Evolutionary conservation across 768 basidiomycete genomes (phyloP).

Genomic region (Termitomyces sp.): DNA sequence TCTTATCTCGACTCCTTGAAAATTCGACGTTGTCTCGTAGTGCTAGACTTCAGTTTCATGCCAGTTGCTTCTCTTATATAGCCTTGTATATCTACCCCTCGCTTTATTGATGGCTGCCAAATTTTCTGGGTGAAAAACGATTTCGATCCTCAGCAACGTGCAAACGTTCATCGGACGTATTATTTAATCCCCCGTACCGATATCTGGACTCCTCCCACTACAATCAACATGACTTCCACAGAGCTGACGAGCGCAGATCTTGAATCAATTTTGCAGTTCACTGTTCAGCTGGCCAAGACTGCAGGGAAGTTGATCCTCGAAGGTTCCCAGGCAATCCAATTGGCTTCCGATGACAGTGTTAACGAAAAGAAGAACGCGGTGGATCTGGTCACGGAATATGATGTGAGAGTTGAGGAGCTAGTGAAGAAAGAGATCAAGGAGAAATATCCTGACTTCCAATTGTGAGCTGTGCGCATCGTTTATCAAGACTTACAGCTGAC

Average conservation of each 20-base stretch:
- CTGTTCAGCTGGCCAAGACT: conserved; percentile 64
- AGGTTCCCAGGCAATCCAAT: conserved; percentile 73
- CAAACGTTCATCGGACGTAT: neutral
- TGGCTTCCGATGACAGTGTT: conserved; percentile 54
- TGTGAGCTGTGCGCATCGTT: conserved; percentile 52
- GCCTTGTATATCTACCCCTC: neutral
- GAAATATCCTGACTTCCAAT: conserved; percentile 74
- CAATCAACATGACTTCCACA: conserved; percentile 30
- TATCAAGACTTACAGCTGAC: neutral
- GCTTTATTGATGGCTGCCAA: neutral
- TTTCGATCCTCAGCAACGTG: neutral
- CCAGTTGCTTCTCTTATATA: neutral
- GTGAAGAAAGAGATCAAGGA: conserved; percentile 66
- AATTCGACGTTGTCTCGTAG: neutral
- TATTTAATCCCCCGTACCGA: neutral
- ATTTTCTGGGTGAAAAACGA: neutral
- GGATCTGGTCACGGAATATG: conserved; percentile 94
- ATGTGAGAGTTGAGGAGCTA: conserved; percentile 85
- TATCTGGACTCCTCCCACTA: neutral
- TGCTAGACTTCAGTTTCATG: neutral
- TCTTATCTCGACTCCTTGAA: neutral
- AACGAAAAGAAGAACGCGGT: conserved; percentile 92
- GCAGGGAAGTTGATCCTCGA: conserved; percentile 78
- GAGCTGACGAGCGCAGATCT: conserved; percentile 51
- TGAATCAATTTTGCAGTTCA: conserved; percentile 63